Base-by-base conservation (phyloP, 2,329 filamentous ascomycete species). In the Alternaria postmessia region DNA sequence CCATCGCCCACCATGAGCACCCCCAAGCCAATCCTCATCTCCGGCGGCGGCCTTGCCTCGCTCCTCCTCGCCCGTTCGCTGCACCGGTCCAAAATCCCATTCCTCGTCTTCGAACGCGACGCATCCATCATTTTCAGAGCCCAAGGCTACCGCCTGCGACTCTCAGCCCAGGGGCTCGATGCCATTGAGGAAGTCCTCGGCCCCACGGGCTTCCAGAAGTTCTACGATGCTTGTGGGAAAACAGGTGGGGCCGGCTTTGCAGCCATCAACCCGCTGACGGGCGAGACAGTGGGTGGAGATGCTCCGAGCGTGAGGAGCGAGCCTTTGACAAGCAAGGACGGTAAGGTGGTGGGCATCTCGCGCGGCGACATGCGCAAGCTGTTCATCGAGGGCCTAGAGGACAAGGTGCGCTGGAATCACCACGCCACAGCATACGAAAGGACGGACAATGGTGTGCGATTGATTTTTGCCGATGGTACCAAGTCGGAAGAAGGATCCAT, bases 331-430 rank as follows among this genome's bases (percentile, higher is more conserved):
- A 87, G 85, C 16, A 81, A 87, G 20, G 86, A 79, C 39, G 86
- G 85, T 5, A 87, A 89, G 70, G 80, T 87, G 8, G 81, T 90
- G 0, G 88, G 88, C 0, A 88, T 90, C 41, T 82, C 86, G 0
- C 78, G 88, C 5, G 88, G 87, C 5, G 87, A 88, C 36, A 89
- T 90, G 87, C 81, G 88, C 3, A 80, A 75, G 47, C 63, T 87
- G 5, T 89, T 90, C 67, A 73, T 88, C 46, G 76, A 82, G 18
- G 87, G 87, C 1, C 84, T 83, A 57, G 87, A 89, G 61, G 72
- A 81, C 0, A 78, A 78, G 46, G 81, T 91, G 7, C 78, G 85
- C 24, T 90, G 87, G 85, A 79, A 74, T 11, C 82, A 82, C 55
- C 81, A 85, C 4, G 85, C 89, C 41, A 83, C 78, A 3, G 84